phyloP scores from a whole-genome alignment of 75 land plant genomes.

The Azolla pinnata region DNA sequence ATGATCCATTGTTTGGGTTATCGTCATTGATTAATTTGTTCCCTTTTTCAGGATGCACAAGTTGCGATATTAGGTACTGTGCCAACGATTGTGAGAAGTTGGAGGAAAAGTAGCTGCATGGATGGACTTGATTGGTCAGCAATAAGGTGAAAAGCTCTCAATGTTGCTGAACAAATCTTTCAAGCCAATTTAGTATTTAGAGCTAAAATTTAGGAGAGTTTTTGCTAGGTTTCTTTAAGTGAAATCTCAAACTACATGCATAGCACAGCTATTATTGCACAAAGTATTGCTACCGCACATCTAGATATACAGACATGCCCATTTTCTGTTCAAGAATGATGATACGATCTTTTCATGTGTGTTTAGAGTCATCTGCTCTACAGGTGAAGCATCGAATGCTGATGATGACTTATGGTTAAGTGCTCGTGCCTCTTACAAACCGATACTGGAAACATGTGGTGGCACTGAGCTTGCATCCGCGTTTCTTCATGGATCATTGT shows the following conservation, averaged over 20 bases:
- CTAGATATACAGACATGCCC: no score
- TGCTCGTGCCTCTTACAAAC: slow-evolving; percentile 59
- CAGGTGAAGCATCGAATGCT: slow-evolving; percentile 76
- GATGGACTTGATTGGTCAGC: slow-evolving; percentile 73
- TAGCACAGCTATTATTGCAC: no score
- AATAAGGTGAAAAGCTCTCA: slow-evolving; percentile 43
- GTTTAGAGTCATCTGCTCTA: slow-evolving; percentile 57
- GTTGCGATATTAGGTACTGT: slow-evolving; percentile 81
- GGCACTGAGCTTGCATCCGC: slow-evolving; percentile 82
- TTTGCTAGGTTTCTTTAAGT: no score
- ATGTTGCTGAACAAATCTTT: no score
- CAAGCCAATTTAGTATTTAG: no score
- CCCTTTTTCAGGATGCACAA: slow-evolving; percentile 82
- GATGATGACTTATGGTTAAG: slow-evolving; percentile 97
- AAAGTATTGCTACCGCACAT: no score
- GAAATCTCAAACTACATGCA: no score
- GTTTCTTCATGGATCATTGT: slow-evolving; percentile 52
- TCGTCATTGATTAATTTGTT: no score
- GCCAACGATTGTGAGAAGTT: slow-evolving; percentile 84
- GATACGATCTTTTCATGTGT: no score
- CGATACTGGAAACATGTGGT: slow-evolving; percentile 83
- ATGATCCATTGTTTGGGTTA: no score
- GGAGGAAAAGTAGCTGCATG: slow-evolving; percentile 70
- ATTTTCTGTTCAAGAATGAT: no score
- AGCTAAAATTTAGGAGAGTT: no score